These are phyloP conservation scores for Solanum dulcamara DNA, from an alignment of 257 asterid species.

Conservation along the genomic window DNA sequence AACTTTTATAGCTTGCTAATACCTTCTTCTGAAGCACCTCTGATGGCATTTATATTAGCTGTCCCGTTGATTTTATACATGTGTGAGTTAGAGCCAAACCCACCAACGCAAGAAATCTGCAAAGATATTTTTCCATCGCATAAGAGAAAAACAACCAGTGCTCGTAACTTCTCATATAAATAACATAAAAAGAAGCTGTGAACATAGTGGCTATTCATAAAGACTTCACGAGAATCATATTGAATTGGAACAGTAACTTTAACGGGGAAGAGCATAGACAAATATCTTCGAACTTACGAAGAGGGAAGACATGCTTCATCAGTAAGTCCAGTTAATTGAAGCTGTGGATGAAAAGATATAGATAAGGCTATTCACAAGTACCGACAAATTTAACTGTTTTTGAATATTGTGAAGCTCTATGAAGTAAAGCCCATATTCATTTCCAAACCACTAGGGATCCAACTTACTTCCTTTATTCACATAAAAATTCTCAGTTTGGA, in stretches of 20 bases:
- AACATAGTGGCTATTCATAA: neutral
- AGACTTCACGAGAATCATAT: neutral
- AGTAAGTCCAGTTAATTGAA: neutral
- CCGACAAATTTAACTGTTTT: neutral
- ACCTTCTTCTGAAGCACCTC: slow-evolving; percentile 97
- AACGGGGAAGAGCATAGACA: neutral
- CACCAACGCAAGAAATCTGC: slow-evolving; percentile 97
- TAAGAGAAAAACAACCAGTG: neutral
- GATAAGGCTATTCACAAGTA: neutral
- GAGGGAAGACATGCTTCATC: neutral
- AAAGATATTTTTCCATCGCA: neutral
- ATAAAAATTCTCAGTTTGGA: neutral
- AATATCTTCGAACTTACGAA: neutral
- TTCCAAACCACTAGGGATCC: neutral
- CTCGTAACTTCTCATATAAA: neutral
- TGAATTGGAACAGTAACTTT: neutral
- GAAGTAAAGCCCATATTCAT: neutral
- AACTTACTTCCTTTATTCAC: neutral
- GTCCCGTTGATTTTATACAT: slow-evolving; percentile 97
- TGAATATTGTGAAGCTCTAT: neutral
- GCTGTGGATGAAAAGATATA: neutral
- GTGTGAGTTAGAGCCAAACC: slow-evolving; percentile 82
- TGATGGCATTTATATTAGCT: slow-evolving; percentile 91
- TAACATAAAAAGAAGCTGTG: neutral
- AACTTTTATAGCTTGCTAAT: neutral